Evolutionary conservation across 2,329 filamentous ascomycete genomes (phyloP), one percentile per base, ranked within the genome.

Genomic region (Trichoderma atrobrunneum): DNA sequence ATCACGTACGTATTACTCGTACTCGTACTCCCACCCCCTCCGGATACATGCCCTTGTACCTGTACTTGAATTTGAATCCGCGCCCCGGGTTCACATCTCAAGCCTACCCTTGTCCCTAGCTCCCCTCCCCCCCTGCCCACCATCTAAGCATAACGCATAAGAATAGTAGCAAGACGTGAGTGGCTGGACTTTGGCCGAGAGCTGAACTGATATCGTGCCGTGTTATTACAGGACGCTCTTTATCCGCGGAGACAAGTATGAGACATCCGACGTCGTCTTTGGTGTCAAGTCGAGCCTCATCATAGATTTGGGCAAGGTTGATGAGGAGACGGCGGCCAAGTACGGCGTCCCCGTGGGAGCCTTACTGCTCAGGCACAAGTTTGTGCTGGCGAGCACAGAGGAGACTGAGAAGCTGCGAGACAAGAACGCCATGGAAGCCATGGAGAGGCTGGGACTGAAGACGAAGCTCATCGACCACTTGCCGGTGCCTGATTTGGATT

Each of bases 261-360:
- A 95, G 83, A 92, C 89, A 1, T 93, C 91, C 0, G 93, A 97
- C 78, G 92, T 93, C 0, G 93, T 97, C 1, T 97, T 97, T 76
- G 93, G 93, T 24, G 93, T 97, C 72, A 97, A 97, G 80, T 87
- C 93, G 78, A 93, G 91, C 32, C 84, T 97, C 14, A 83, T 93
- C n/a, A 86, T 94, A 16, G 91, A 93, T 75, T 83, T 81, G 76
- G 85, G 73, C 82, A 86, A 77, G 84, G 89, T 75, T 64, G 85
- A 79, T 39, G 32, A 57, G 16, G 85, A 85, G 59, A 86, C 86
- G 71, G 88, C 91, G 0, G 80, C 85, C 75, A 84, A 89, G 77
- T 92, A 94, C 78, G 86, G 84, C 18, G 89, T 94, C 7, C 80
- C 87, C 36, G 88, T 91, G 75, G 92, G 89, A 10, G 87, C 84